phyloP scores from a whole-genome alignment of 306 rosid genomes.

The Prunus armeniaca region DNA sequence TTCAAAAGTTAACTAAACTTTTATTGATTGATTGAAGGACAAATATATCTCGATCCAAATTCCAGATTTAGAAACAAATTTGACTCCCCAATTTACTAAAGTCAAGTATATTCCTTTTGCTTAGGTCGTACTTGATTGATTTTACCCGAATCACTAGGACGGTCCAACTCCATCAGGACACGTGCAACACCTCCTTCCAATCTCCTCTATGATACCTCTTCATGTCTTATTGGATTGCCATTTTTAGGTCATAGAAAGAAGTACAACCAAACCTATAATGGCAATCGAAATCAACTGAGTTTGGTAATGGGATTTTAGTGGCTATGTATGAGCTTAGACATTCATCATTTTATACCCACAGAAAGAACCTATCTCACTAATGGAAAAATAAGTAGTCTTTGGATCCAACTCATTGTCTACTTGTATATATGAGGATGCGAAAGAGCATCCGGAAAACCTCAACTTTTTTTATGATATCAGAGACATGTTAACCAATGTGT shows the following conservation, averaged over 20 bases:
- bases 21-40: neutral
- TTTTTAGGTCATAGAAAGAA: neutral
- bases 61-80: neutral
- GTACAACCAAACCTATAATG: neutral
- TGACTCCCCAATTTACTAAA: neutral
- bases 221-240: neutral
- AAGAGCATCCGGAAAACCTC: accelerated
- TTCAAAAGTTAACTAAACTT: neutral
- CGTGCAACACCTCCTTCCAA: conserved; percentile 14
- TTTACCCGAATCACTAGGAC: conserved; percentile 13
- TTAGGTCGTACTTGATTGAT: conserved; percentile 8
- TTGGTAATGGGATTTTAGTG: neutral
- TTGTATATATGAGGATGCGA: too few species aligned
- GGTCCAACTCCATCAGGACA: conserved; percentile 34
- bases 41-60: neutral
- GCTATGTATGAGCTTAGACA: neutral
- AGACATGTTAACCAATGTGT: too few species aligned
- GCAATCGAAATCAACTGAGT: neutral
- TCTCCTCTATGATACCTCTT: neutral
- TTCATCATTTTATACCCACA: neutral
- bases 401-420: too few species aligned
- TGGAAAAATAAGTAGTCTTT: too few species aligned
- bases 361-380: neutral
- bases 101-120: neutral
- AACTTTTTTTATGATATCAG: too few species aligned